Evolutionary conservation across 768 basidiomycete genomes (phyloP).

Genomic region (Collybiopsis luxurians): DNA sequence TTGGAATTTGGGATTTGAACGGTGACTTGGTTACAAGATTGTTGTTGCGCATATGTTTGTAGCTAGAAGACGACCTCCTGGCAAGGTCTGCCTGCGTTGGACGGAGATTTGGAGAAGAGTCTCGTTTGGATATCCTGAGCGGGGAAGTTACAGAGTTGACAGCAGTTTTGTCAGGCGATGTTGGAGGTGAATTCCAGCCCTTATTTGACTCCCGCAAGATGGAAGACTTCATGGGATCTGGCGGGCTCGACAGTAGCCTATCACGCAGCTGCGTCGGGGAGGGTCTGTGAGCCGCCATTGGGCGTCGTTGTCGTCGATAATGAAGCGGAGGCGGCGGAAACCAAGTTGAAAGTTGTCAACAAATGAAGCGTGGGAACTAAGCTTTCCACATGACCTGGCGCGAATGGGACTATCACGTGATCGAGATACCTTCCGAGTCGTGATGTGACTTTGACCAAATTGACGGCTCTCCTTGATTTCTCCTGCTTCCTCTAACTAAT

Average conservation of each 20-base stretch:
- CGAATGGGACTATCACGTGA: not conserved
- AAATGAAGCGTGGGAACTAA: not conserved
- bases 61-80: slow-evolving; percentile 74
- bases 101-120: slow-evolving; percentile 36
- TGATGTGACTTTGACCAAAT: no score
- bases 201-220: slow-evolving; percentile 62
- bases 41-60: slow-evolving; percentile 72
- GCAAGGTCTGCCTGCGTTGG: slow-evolving; percentile 49
- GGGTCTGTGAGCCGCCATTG: slow-evolving; percentile 21
- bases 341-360: slow-evolving; percentile 1
- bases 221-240: slow-evolving; percentile 62
- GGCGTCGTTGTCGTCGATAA: slow-evolving; percentile 4
- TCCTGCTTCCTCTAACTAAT: no score
- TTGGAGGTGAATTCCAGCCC: slow-evolving; percentile 55
- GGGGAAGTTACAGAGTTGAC: slow-evolving; percentile 50
- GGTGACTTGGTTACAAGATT: slow-evolving; percentile 86
- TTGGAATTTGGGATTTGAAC: slow-evolving; percentile 67
- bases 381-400: not conserved
- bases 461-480: no score
- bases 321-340: not conserved
- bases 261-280: slow-evolving; percentile 52
- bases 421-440: no score
- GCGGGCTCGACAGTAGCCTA: slow-evolving; percentile 58
- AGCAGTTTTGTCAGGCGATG: slow-evolving; percentile 29
- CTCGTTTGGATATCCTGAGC: slow-evolving; percentile 73